Evolutionary conservation across 108 stramenopile species (phyloP).

Genomic region (Cylindrotheca fusiformis): DNA sequence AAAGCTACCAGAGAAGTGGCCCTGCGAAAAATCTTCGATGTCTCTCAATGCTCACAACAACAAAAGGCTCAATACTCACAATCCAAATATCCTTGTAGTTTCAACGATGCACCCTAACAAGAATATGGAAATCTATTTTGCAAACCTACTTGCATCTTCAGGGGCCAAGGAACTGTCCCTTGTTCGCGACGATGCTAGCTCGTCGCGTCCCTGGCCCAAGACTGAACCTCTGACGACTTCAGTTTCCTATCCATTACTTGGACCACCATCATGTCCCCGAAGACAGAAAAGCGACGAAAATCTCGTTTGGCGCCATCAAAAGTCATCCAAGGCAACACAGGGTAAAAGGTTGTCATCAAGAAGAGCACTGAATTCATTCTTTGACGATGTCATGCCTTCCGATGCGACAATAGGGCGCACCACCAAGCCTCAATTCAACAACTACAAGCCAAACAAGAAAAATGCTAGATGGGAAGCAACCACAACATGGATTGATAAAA

Average conservation of each 20-base stretch:
- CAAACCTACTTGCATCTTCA: not conserved
- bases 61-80: too few species aligned
- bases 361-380: not conserved
- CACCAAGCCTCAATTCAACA: too few species aligned
- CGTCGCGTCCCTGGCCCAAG: too few species aligned
- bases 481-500: too few species aligned
- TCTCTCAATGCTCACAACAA: too few species aligned
- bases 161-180: not conserved
- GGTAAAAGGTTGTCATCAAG: not conserved
- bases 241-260: not conserved
- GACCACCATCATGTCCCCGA: not conserved
- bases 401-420: too few species aligned
- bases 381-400: not conserved
- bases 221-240: too few species aligned
- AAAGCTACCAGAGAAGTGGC: too few species aligned
- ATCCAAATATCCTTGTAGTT: not conserved
- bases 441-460: too few species aligned
- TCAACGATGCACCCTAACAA: not conserved
- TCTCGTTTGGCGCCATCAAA: not conserved
- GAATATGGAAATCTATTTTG: not conserved
- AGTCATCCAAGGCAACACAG: not conserved
- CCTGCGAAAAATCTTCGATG: too few species aligned
- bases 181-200: not conserved
- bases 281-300: not conserved
- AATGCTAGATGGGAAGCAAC: too few species aligned